Evolutionary conservation across 805 yeast species (phyloP).

Genomic region (Saturnispora saitoi): DNA sequence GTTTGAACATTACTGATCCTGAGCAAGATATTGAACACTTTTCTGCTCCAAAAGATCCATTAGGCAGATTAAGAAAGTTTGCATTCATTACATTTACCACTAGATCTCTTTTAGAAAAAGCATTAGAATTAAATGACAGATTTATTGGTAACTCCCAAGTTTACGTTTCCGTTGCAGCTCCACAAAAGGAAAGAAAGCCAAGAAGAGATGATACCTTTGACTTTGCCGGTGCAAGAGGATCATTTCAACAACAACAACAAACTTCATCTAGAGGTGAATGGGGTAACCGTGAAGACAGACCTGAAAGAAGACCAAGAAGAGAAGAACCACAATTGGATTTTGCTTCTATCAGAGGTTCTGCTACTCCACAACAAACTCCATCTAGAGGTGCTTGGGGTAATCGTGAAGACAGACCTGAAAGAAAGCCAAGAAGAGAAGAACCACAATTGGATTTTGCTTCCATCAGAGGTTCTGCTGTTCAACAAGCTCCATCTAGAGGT

Average conservation of each 20-base stretch:
- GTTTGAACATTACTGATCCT: slow-evolving; percentile 39
- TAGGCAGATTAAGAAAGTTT: slow-evolving; percentile 52
- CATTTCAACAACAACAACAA: slow-evolving; percentile 12
- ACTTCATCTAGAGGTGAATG: slow-evolving; percentile 2
- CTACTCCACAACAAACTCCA: background rate
- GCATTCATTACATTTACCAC: slow-evolving; percentile 45
- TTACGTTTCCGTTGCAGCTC: slow-evolving; percentile 52
- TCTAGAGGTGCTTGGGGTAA: background rate
- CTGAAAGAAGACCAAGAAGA: slow-evolving; percentile 14
- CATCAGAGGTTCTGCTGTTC: slow-evolving; percentile 27
- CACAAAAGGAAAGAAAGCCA: slow-evolving; percentile 35
- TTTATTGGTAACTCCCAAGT: slow-evolving; percentile 42
- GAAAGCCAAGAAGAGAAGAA: slow-evolving; percentile 11
- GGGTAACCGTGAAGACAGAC: background rate
- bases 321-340: slow-evolving; percentile 40
- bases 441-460: slow-evolving; percentile 45
- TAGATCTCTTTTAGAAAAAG: slow-evolving; percentile 41
- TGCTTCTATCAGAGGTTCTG: slow-evolving; percentile 35
- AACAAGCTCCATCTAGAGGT: background rate
- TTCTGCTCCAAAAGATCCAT: slow-evolving; percentile 63
- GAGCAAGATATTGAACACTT: slow-evolving; percentile 48
- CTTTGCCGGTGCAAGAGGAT: slow-evolving; percentile 44
- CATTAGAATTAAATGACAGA: slow-evolving; percentile 37
- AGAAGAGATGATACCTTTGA: slow-evolving; percentile 38
- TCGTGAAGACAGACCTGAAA: slow-evolving; percentile 19